These are phyloP conservation scores for Arachis stenosperma DNA, from an alignment of 306 rosid genomes.

Conservation along the genomic window DNA sequence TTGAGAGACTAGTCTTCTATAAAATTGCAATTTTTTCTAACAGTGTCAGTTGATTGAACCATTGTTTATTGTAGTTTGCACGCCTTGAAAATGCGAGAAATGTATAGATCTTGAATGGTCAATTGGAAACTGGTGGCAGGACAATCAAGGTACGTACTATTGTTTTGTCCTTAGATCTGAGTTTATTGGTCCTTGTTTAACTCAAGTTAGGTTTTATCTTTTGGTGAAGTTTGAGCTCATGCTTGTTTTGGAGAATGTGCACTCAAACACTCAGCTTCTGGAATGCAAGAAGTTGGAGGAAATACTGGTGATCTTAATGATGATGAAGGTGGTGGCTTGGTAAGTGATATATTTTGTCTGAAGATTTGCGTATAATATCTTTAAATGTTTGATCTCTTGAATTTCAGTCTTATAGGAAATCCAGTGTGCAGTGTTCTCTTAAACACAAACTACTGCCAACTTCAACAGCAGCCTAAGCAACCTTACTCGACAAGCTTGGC, in stretches of 20 bases:
- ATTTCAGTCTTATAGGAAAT: too few relatives aligned
- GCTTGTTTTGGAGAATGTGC: neutral
- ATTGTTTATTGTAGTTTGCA: slow-evolving; percentile 64
- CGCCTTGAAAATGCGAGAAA: slow-evolving; percentile 95
- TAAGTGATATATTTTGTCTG: slow-evolving; percentile 46
- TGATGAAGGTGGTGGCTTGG: slow-evolving; percentile 92
- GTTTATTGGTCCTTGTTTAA: slow-evolving; percentile 27
- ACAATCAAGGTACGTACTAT: slow-evolving; percentile 66
- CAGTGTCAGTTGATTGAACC: slow-evolving; percentile 38
- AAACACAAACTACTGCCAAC: too few relatives aligned
- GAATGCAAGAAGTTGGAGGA: slow-evolving; percentile 78
- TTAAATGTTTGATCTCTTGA: neutral
- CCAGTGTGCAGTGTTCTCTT: too few relatives aligned
- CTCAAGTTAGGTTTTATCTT: slow-evolving; percentile 1
- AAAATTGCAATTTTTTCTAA: slow-evolving; percentile 34
- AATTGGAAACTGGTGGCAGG: slow-evolving; percentile 89
- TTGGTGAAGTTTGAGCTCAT: slow-evolving; percentile 13
- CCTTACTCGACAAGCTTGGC: too few relatives aligned
- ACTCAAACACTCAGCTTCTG: slow-evolving; percentile 25
- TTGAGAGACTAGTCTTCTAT: too few relatives aligned
- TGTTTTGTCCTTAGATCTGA: slow-evolving; percentile 25
- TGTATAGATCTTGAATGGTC: slow-evolving; percentile 87
- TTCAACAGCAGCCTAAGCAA: too few relatives aligned
- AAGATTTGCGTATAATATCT: slow-evolving; percentile 5
- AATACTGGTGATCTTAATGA: slow-evolving; percentile 91